Evolutionary conservation across 345 rosid genomes (phyloP).

Genomic region (Clarkia xantiana): DNA sequence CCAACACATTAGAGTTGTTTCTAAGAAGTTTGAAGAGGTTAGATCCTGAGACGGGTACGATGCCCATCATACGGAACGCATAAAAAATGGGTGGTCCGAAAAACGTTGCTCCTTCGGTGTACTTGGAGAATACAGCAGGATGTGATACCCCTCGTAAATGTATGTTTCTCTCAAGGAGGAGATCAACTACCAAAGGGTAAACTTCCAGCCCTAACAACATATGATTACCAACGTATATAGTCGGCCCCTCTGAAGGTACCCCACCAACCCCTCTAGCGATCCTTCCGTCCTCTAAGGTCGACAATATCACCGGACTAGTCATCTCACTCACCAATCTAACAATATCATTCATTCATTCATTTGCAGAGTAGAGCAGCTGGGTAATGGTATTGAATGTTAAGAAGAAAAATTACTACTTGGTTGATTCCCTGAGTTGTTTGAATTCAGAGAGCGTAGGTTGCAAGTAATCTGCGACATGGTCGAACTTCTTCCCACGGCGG

Average conservation of each 20-base stretch:
- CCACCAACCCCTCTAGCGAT: constrained; percentile 59
- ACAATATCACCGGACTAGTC: constrained; percentile 49
- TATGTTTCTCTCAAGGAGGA: constrained; percentile 39
- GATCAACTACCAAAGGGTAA: constrained; percentile 21
- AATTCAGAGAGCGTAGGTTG: constrained; percentile 36
- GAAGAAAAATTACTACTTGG: constrained; percentile 18
- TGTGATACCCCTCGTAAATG: constrained; percentile 56
- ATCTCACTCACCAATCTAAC: constrained; percentile 21
- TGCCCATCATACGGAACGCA: constrained; percentile 38
- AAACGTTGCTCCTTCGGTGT: constrained; percentile 15
- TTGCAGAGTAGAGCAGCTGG: neutral
- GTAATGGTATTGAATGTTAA: neutral
- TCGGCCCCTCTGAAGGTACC: constrained; percentile 66
- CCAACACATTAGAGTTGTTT: constrained; percentile 45
- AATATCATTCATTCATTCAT: neutral
- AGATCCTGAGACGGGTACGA: constrained; percentile 49
- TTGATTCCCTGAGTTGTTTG: constrained; percentile 17
- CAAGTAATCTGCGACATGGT: constrained; percentile 34
- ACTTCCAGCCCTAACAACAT: constrained; percentile 56
- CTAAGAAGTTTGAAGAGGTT: constrained; percentile 46
- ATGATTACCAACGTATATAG: constrained; percentile 61
- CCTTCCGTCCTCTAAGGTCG: constrained; percentile 51
- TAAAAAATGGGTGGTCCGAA: constrained; percentile 25
- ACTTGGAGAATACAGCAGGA: constrained; percentile 32
- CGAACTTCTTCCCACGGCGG: constrained; percentile 33